Base-by-base conservation (phyloP, 1,284 basidiomycete genomes). In the Fistulinella cinereoalba region DNA sequence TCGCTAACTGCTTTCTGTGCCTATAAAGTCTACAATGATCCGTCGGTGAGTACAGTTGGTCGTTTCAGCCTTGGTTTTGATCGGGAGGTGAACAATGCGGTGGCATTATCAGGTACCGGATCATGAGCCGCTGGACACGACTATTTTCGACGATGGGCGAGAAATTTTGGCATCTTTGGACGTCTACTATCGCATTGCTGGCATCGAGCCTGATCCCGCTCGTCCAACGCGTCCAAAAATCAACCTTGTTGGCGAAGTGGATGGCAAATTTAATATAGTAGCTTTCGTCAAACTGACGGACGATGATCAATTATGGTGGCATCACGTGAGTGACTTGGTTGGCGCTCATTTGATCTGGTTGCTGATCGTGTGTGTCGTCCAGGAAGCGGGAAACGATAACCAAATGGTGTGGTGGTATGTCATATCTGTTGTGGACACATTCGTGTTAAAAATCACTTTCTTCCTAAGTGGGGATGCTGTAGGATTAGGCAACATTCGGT, bases 401-500 rank as follows among this genome's bases (percentile, higher is more conserved):
- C 70, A 77, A 46, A 67, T 77, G 24, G 72, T 83, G 31, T 86
- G 84, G 84, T 77, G 77, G 84, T 83, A 48, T 12, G 70, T 41
- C 18, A 24, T 21, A 12, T n/a, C n/a, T n/a, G n/a, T n/a, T n/a
- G n/a, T n/a, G n/a, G n/a, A n/a, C n/a, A n/a, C n/a, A n/a, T n/a
- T n/a, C n/a, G n/a, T n/a, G n/a, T n/a, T n/a, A n/a, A n/a, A n/a
- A n/a, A n/a, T n/a, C n/a, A n/a, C n/a, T n/a, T n/a, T n/a, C 1
- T 23, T 0, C 23, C 36, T 9, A 39, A 86, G 85, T 55, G 82
- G 75, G 15, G 75, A 82, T 48, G 84, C 76, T 19, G 65, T 88
- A 15, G 82, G 85, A 52, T 54, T 87, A 13, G 84, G 85, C 10
- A 75, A 72, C 4, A 56, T 83, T 15, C 73, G 79, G 9, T 85